Evolutionary conservation across 2,329 filamentous ascomycete genomes (phyloP).

Genomic region (Exophiala phaeomuriformis): DNA sequence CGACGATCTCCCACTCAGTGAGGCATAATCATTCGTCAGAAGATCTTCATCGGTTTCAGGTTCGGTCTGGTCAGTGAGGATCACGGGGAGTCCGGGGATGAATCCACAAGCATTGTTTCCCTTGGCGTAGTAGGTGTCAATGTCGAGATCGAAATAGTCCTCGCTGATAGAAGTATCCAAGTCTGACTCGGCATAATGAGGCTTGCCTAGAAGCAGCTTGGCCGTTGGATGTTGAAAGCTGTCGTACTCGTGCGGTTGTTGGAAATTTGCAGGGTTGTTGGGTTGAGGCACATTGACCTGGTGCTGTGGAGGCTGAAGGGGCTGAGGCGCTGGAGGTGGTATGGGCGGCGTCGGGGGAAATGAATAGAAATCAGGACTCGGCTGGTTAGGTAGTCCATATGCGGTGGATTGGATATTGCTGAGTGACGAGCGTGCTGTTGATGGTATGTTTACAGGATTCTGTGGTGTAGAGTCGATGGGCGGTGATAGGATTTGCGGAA

Average conservation of each 20-base stretch:
- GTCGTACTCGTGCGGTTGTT: constrained; percentile 7
- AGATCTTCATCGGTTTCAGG: constrained; percentile 23
- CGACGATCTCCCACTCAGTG: constrained; percentile 19
- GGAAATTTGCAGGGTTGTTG: constrained; percentile 4
- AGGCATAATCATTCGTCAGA: constrained; percentile 20
- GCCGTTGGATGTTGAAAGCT: constrained; percentile 16
- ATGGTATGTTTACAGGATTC: neutral
- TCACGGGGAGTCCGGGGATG: constrained; percentile 24
- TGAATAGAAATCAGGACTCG: constrained; percentile 5
- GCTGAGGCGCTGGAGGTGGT: neutral
- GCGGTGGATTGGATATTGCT: constrained; percentile 13
- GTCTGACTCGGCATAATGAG: constrained; percentile 20
- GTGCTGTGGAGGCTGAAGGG: neutral
- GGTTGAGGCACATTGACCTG: neutral
- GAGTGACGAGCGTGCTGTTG: constrained; percentile 1
- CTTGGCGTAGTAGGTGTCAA: constrained; percentile 25
- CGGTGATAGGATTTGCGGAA: constrained; percentile 12
- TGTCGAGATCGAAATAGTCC: constrained; percentile 27
- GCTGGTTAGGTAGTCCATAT: constrained; percentile 7
- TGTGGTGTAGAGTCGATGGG: constrained; percentile 2
- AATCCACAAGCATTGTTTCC: constrained; percentile 26
- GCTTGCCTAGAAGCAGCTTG: constrained; percentile 18
- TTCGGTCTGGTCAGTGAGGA: constrained; percentile 20
- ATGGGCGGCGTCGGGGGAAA: constrained; percentile 6
- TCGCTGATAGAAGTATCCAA: constrained; percentile 20